Percentiles rank a stretch among this genome's conserved stretches.
Evolutionary conservation across 2,329 filamentous ascomycete genomes (phyloP).

Genomic region (Penicillium sp.): DNA sequence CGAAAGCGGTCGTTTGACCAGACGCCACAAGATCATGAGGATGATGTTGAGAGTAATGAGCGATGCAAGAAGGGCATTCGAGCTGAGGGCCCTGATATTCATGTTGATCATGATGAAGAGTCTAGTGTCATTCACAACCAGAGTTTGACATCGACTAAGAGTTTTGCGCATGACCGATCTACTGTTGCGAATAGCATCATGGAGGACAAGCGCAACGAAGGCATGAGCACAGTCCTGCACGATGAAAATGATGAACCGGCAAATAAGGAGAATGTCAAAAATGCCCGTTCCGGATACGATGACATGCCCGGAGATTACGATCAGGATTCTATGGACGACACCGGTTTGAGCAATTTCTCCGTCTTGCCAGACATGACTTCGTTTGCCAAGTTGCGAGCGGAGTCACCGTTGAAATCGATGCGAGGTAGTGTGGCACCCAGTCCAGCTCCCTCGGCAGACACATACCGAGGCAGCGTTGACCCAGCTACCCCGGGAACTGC

Average conservation of each 20-base stretch:
- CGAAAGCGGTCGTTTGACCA: conserved; percentile 24
- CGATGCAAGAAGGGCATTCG: conserved; percentile 26
- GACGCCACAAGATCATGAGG: conserved; percentile 19
- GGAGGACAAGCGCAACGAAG: conserved; percentile 37
- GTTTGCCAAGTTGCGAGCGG: conserved; percentile 63
- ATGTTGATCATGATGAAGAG: conserved; percentile 28
- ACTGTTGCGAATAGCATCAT: conserved; percentile 33
- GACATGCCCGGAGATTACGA: conserved; percentile 27
- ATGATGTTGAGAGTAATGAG: conserved; percentile 14
- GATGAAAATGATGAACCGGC: conserved; percentile 20
- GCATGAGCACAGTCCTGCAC: conserved; percentile 40
- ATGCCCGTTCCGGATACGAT: conserved; percentile 20
- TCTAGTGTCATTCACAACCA: conserved; percentile 20
- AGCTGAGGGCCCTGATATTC: conserved; percentile 19
- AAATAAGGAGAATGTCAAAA: conserved; percentile 18
- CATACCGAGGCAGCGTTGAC: conserved; percentile 17
- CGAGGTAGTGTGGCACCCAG: conserved; percentile 37
- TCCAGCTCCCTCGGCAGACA: conserved; percentile 33
- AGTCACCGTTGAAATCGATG: conserved; percentile 53
- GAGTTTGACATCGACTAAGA: conserved; percentile 11
- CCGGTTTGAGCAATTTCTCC: conserved; percentile 75
- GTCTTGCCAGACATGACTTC: conserved; percentile 81
- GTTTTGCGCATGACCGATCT: conserved; percentile 15
- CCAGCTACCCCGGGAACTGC: conserved; percentile 47
- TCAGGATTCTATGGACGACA: conserved; percentile 39